Evolutionary conservation across 148 eudicot genomes (phyloP), one percentile per base, ranked within the genome.

Genomic region (Amaranthus palmeri): DNA sequence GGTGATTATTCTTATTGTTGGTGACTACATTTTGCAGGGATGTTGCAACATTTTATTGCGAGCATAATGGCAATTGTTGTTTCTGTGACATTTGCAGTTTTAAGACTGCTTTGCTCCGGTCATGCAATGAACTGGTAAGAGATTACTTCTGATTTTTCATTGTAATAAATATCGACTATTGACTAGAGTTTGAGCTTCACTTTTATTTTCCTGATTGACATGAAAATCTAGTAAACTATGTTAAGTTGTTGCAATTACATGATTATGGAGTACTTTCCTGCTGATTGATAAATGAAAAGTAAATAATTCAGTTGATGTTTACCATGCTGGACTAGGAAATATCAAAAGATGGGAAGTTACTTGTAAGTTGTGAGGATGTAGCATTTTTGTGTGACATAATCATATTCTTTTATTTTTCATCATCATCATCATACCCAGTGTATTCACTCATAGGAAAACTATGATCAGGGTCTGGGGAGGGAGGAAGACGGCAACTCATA

Each of bases 71-170:
- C 87, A 52, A 58, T 85, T 72, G 49, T 88, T 52, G 66, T 90
- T 63, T 97, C 99, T 14, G 73, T 85, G 17, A 69, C 78, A 60
- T 92, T 88, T 81, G 80, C 96, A 65, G 73, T 87, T 71, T 52
- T 86, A 65, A 80, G 96, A 84, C 74, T 92, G 82, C 78, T 90
- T 52, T 86, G 90, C 80, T 74, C 86, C 61, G 72, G 80, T 49
- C 83, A 87, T 56, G 78, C 97, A 53, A 95, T 95, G 99, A 82
- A 87, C 84, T 95, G 99, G 99, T 95, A 78, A 65, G 90, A 42
- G 69, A 51, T 69, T 50, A 65, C 67, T 54, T 67, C 69, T 41
- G 65, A 63, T 48, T 17, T 7, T 46, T 71, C 59, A 51, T 65
- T 59, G 51, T 65, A 3, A 46, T 6, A 8, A n/a, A 14, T 25